Evolutionary conservation across 2,329 filamentous ascomycete genomes (phyloP).

Genomic region (Fonsecaea pedrosoi): DNA sequence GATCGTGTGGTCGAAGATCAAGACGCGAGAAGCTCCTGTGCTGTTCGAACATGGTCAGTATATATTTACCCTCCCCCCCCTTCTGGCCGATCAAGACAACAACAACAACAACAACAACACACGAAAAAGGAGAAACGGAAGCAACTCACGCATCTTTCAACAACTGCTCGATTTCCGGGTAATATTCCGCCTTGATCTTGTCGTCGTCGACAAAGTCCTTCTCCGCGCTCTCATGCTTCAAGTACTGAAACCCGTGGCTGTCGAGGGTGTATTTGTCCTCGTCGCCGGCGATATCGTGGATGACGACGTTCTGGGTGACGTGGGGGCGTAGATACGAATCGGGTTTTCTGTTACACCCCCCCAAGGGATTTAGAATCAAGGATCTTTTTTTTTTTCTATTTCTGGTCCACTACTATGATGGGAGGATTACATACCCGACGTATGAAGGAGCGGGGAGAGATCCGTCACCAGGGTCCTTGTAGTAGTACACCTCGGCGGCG

Average conservation of each 20-base stretch:
- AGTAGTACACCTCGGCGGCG: conserved; percentile 32
- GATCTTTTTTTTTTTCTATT: neutral
- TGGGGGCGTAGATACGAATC: conserved; percentile 32
- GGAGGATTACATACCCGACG: conserved; percentile 26
- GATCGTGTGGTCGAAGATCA: conserved; percentile 69
- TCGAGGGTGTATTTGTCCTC: conserved; percentile 52
- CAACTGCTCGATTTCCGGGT: conserved; percentile 45
- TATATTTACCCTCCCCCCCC: neutral
- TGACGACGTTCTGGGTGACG: conserved; percentile 26
- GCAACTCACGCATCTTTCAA: conserved; percentile 42
- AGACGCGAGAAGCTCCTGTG: conserved; percentile 61
- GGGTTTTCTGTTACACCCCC: conserved; percentile 28
- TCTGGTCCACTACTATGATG: neutral
- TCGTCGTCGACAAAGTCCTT: conserved; percentile 45
- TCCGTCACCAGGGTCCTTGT: conserved; percentile 39
- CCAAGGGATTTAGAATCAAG: neutral
- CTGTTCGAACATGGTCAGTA: conserved; percentile 44
- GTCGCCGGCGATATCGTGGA: conserved; percentile 54
- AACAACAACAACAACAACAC: too few relatives aligned
- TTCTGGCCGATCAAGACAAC: neutral
- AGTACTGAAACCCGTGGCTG: conserved; percentile 47
- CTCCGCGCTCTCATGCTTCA: conserved; percentile 45
- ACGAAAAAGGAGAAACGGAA: too few relatives aligned
- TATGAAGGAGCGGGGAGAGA: conserved; percentile 30
- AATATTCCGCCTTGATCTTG: conserved; percentile 44